Evolutionary conservation across 2,329 filamentous ascomycete genomes (phyloP).

Genomic region (Pleomassaria siparia): DNA sequence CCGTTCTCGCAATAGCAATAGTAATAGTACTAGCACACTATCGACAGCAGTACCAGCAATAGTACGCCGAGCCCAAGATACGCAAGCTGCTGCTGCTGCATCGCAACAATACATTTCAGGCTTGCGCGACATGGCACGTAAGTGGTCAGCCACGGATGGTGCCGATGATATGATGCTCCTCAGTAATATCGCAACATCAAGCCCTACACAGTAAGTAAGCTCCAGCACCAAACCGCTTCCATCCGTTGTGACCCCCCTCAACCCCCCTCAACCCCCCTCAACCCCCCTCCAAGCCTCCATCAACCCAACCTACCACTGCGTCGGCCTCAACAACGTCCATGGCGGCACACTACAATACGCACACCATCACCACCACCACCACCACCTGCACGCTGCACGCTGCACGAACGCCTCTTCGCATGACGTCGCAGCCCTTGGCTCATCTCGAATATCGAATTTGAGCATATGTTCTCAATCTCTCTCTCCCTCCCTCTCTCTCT

Average conservation of each 20-base stretch:
- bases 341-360: background rate
- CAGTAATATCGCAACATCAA: too few species aligned
- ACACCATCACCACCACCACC: background rate
- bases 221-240: slow-evolving; percentile 5
- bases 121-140: slow-evolving; percentile 1
- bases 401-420: background rate
- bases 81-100: slow-evolving; percentile 1
- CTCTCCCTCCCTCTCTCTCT: too few species aligned
- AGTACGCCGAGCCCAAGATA: background rate
- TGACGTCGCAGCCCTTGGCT: slow-evolving; percentile 1
- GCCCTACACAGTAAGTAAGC: too few species aligned
- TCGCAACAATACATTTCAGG: too few species aligned
- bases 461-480: too few species aligned
- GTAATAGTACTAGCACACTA: too few species aligned
- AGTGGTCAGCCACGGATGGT: background rate
- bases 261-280: too few species aligned
- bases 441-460: background rate
- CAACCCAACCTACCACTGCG: too few species aligned
- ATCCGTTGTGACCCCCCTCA: slow-evolving; percentile 7
- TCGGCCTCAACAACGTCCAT: background rate
- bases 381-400: background rate
- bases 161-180: too few species aligned
- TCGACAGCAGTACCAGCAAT: too few species aligned
- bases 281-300: slow-evolving; percentile 2
- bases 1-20: too few species aligned